Evolutionary conservation across 495 filamentous ascomycete species (phyloP), one percentile per base, ranked within the genome.

Genomic region (Xylaria curta): DNA sequence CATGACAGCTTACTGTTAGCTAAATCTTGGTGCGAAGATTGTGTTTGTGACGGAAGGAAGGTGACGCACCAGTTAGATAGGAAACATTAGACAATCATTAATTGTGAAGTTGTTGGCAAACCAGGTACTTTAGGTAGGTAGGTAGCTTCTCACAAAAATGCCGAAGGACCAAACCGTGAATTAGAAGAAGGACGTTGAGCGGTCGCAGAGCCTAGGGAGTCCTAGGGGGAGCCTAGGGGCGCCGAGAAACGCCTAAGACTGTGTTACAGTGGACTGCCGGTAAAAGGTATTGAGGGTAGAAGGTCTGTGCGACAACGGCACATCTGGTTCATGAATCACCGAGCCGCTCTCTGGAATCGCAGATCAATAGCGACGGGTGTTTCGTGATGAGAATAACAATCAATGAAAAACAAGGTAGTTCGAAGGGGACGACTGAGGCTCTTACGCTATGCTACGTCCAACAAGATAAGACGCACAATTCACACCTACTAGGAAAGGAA

Each of bases 261-360:
- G 42, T 38, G 28, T n/a, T 66, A 51, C 31, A 66, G 40, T 53
- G 28, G 49, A 21, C 49, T 42, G 31, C 65, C 28, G 65, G 65
- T 56, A 31, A 67, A 67, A n/a, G n/a, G n/a, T 67, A 56, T 19
- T 67, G 49, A 67, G 36, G 28, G 31, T 47, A 21, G 26, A 42
- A 13, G 65, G 65, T 67, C 65, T 67, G 65, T 67, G 65, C 65
- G 56, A 67, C 65, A 31, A 56, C 65, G 65, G 65, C 65, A 67
- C 63, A 51, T 66, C 28, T 53, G 15, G 47, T 51, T 54, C 9
- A 53, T 67, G 65, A 67, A 67, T 56, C 65, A 67, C 65, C 47
- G 49, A 67, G 65, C 65, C 65, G 15, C 33, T 54, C 19, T 56
- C 28, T 44, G 13, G 9, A 36, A 36, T 38, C 17, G 38, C 58